Conservation (phyloP, 1,284 basidiomycete genomes). For the Melampsora abietis-canadensis region DNA sequence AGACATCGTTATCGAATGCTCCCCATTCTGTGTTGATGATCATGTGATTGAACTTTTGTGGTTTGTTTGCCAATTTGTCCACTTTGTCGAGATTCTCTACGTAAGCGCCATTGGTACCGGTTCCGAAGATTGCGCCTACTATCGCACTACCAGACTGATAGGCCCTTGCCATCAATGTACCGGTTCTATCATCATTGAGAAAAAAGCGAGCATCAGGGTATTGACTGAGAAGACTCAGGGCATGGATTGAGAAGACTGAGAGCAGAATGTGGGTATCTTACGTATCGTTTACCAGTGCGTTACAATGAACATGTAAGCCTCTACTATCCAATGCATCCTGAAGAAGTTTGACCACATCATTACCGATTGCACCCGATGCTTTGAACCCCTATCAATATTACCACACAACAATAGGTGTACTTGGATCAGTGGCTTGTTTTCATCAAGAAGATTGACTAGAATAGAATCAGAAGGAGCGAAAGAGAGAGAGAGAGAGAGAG, state of each 20-base stretch:
- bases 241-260: neutral
- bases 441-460: neutral
- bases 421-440: neutral
- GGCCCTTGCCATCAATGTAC: constrained; percentile 83
- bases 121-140: constrained; percentile 91
- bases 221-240: neutral
- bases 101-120: constrained; percentile 96
- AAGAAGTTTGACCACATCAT: constrained; percentile 85
- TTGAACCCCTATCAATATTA: constrained; percentile 64
- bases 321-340: constrained; percentile 91
- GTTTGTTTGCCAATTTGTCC: constrained; percentile 67
- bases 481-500: neutral
- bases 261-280: constrained; percentile 56
- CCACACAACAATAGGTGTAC: neutral
- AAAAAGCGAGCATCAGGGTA: neutral
- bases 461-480: too few relatives aligned
- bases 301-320: constrained; percentile 87
- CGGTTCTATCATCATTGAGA: constrained; percentile 70
- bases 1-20: constrained; percentile 81
- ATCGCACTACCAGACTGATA: constrained; percentile 86
- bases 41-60: constrained; percentile 66
- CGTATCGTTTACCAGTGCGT: constrained; percentile 90
- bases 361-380: constrained; percentile 82
- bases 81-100: constrained; percentile 82
- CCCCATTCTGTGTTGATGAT: constrained; percentile 98